These are phyloP conservation scores for Roridomyces roridus DNA, from an alignment of 768 basidiomycete species.

Conservation along the genomic window DNA sequence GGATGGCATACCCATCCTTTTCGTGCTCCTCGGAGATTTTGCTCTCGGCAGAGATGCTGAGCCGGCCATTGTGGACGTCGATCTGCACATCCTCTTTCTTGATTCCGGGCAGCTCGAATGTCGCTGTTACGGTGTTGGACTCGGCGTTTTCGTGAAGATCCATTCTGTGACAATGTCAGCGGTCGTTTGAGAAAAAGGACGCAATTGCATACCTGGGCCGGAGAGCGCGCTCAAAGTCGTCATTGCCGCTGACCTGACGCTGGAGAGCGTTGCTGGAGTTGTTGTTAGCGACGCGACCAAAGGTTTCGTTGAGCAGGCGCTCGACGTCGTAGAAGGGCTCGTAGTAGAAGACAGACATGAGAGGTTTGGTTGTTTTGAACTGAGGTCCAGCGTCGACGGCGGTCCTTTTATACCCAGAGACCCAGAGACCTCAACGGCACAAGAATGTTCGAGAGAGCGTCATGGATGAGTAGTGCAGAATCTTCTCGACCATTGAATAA, in stretches of 20 bases:
- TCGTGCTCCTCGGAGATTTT: conserved; percentile 41
- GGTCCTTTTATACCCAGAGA: neutral
- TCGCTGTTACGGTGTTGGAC: conserved; percentile 56
- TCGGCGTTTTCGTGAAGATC: conserved; percentile 58
- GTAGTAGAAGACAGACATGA: conserved; percentile 40
- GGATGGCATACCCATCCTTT: conserved; percentile 48
- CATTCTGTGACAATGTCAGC: conserved; percentile 43
- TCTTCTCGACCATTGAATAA: conserved; percentile 1
- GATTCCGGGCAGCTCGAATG: conserved; percentile 65
- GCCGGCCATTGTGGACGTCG: conserved; percentile 54
- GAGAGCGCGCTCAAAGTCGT: conserved; percentile 23
- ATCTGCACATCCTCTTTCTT: conserved; percentile 58
- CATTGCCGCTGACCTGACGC: conserved; percentile 5
- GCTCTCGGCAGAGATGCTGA: conserved; percentile 59
- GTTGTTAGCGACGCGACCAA: conserved; percentile 15
- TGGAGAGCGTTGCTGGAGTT: conserved; percentile 9
- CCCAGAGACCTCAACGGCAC: neutral
- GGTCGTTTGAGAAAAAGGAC: neutral
- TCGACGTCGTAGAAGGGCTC: conserved; percentile 52
- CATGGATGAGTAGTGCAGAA: neutral
- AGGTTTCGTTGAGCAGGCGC: conserved; percentile 49
- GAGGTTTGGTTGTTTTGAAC: neutral
- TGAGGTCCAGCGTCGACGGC: neutral
- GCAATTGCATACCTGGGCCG: conserved; percentile 38
- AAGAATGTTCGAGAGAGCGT: conserved; percentile 10